A percentile compares a stretch with the other conserved stretches of the same genome.
Evolutionary conservation across 164 flowering plant genomes (phyloP).

Genomic region (Vitis riparia): DNA sequence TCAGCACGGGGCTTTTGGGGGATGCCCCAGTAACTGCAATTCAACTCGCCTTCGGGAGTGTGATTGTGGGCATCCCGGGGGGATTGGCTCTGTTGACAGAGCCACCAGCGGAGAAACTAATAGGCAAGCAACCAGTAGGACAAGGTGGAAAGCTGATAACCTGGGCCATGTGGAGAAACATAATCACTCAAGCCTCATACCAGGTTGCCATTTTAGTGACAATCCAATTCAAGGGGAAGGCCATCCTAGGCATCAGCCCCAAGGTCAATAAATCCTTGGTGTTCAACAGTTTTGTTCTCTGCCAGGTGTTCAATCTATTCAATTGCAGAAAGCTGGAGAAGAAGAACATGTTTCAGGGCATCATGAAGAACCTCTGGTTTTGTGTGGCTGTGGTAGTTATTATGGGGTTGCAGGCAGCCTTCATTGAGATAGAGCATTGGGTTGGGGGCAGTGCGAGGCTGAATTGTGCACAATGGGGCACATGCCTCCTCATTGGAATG

Average conservation of each 20-base stretch:
- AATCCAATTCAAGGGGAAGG: constrained; percentile 13
- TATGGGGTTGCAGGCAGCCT: constrained; percentile 5
- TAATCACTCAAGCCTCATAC: constrained; percentile 9
- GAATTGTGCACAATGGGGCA: constrained; percentile 13
- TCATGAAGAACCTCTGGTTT: constrained; percentile 10
- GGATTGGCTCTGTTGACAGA: neutral
- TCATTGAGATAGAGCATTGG: neutral
- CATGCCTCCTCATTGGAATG: neutral
- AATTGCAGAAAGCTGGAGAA: constrained; percentile 12
- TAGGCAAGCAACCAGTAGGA: neutral
- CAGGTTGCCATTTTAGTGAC: constrained; percentile 4
- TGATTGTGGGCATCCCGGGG: neutral
- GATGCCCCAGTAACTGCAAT: neutral
- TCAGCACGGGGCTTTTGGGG: neutral
- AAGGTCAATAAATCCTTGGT: constrained; percentile 7
- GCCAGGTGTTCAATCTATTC: constrained; percentile 19
- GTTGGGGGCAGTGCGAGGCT: neutral
- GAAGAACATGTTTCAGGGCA: constrained; percentile 18
- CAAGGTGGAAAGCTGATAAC: constrained; percentile 3
- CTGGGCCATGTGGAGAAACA: constrained; percentile 17
- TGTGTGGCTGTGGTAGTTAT: neutral
- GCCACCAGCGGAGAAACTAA: neutral
- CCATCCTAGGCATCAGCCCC: neutral
- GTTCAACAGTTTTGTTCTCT: constrained; percentile 19
- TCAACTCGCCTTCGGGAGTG: neutral